These are phyloP conservation scores for Fraxinus albicans DNA, from an alignment of 305 asterid genomes.

Conservation along the genomic window DNA sequence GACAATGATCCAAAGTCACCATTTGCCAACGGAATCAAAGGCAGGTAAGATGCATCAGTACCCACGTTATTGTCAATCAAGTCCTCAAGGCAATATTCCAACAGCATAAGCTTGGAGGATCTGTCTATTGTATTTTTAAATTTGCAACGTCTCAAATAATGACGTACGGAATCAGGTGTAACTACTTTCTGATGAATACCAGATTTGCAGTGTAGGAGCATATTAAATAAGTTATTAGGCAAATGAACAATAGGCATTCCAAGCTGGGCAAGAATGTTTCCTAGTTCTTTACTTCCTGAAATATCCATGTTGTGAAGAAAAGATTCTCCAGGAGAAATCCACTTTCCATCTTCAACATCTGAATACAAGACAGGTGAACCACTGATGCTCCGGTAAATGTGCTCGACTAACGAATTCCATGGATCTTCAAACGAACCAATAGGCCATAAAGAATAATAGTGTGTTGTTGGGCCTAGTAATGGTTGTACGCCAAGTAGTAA, in stretches of 20 bases:
- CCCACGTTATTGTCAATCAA: slow-evolving; percentile 85
- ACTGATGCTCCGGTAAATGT: slow-evolving; percentile 57
- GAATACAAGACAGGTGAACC: slow-evolving; percentile 74
- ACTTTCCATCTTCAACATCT: slow-evolving; percentile 68
- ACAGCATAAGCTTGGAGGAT: slow-evolving; percentile 59
- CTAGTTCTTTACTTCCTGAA: slow-evolving; percentile 63
- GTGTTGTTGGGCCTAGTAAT: slow-evolving; percentile 58
- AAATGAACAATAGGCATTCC: slow-evolving; percentile 87
- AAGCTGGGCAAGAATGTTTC: slow-evolving; percentile 70
- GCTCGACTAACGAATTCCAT: slow-evolving; percentile 80
- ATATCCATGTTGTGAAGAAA: slow-evolving; percentile 65
- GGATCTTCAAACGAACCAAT: slow-evolving; percentile 92
- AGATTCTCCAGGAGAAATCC: slow-evolving; percentile 83
- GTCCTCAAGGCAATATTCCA: slow-evolving; percentile 96
- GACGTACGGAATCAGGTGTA: slow-evolving; percentile 88
- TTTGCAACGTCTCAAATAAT: slow-evolving; percentile 55
- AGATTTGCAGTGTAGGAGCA: slow-evolving; percentile 62
- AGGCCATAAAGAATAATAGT: slow-evolving; percentile 92
- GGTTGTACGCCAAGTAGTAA: slow-evolving; percentile 63
- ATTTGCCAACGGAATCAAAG: slow-evolving; percentile 89
- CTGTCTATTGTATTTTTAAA: slow-evolving; percentile 44
- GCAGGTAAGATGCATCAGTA: slow-evolving; percentile 52
- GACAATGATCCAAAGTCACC: slow-evolving; percentile 78
- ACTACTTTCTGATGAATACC: slow-evolving; percentile 57
- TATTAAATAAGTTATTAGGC: slow-evolving; percentile 64